These are phyloP conservation scores for Psilocybe azurescens DNA, from an alignment of 768 basidiomycete species.

Conservation along the genomic window DNA sequence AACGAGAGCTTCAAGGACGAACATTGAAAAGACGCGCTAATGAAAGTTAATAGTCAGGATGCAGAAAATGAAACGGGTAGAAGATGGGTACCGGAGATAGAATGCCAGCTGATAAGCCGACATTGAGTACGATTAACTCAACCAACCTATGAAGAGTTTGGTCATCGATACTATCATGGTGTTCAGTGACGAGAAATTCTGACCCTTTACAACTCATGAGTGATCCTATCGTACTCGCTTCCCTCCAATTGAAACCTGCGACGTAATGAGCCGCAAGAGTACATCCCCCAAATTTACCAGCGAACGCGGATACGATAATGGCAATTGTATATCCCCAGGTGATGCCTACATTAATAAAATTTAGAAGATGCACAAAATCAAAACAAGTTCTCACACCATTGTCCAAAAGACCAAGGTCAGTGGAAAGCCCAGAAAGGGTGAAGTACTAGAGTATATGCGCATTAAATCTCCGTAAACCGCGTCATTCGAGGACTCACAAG, in stretches of 20 bases:
- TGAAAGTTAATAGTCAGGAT: neutral
- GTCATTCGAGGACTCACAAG: constrained; percentile 51
- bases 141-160: constrained; percentile 59
- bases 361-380: neutral
- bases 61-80: neutral
- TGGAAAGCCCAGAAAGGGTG: constrained; percentile 88
- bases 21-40: constrained; percentile 91
- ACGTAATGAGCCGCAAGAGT: constrained; percentile 64
- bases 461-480: neutral
- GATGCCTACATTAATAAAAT: constrained; percentile 46
- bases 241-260: constrained; percentile 82
- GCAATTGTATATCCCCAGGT: constrained; percentile 91
- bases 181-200: constrained; percentile 13
- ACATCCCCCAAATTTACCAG: constrained; percentile 91
- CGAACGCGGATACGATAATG: constrained; percentile 79
- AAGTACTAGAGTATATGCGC: constrained; percentile 69
- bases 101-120: constrained; percentile 84
- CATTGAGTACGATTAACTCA: constrained; percentile 95
- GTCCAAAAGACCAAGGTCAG: constrained; percentile 85
- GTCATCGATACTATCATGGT: neutral
- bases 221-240: constrained; percentile 83
- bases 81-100: constrained; percentile 53
- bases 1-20: constrained; percentile 83
- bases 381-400: constrained; percentile 47
- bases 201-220: constrained; percentile 97